Conservation (phyloP, 805 yeast genomes). For the Ogataea allantospora region DNA sequence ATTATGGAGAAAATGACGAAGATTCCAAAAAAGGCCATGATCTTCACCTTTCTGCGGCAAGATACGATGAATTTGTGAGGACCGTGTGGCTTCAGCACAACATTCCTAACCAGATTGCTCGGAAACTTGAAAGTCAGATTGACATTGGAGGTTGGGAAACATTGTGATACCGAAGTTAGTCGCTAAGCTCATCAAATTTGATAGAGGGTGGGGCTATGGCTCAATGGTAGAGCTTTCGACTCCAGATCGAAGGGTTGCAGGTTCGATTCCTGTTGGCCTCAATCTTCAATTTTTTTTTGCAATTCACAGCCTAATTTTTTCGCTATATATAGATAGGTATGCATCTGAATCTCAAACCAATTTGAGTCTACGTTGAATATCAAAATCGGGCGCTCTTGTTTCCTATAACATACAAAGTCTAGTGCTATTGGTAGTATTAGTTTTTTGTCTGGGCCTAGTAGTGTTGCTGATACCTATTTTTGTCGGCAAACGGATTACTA, state of each 20-base stretch:
- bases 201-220: conserved; percentile 59
- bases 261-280: conserved; percentile 86
- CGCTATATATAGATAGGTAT: no score
- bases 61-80: conserved; percentile 66
- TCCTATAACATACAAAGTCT: background rate
- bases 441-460: no score
- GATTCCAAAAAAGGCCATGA: conserved; percentile 73
- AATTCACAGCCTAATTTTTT: background rate
- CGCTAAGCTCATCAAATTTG: background rate
- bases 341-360: background rate
- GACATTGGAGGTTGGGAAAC: conserved; percentile 98
- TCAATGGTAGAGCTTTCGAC: conserved; percentile 80
- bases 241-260: conserved; percentile 85
- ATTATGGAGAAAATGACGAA: conserved; percentile 81
- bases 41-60: conserved; percentile 55
- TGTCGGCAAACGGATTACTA: conserved; percentile 17
- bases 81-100: conserved; percentile 78
- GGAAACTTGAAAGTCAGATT: conserved; percentile 72
- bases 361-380: background rate
- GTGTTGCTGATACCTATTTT: background rate
- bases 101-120: conserved; percentile 69
- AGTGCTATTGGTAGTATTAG: conserved; percentile 15
- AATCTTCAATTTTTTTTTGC: conserved; percentile 37
- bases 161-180: conserved; percentile 36
- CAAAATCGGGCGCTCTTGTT: background rate